These are phyloP conservation scores for Paracorniculantispora psalliotae DNA, from an alignment of 2,329 filamentous ascomycete genomes.

Conservation along the genomic window DNA sequence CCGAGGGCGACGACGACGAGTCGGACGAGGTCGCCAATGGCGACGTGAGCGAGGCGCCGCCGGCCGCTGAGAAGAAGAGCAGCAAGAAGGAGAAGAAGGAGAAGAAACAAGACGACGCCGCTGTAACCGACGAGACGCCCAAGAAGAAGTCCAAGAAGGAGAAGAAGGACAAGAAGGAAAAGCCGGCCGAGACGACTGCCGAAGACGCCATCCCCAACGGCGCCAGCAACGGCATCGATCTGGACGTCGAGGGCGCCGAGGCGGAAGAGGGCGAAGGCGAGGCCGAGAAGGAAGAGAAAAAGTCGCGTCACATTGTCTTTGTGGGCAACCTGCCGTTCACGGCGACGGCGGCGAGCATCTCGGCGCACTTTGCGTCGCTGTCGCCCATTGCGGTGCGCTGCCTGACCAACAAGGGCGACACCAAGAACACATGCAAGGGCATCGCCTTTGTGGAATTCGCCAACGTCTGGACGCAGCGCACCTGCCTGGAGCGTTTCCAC, in stretches of 20 bases:
- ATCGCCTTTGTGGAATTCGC: conserved; percentile 88
- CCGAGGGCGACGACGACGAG: conserved; percentile 27
- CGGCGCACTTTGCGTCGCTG: conserved; percentile 73
- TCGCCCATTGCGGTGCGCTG: conserved; percentile 46
- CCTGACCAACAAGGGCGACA: conserved; percentile 60
- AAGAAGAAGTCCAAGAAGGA: conserved; percentile 18
- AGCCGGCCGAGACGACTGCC: conserved; percentile 13
- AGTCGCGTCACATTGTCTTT: conserved; percentile 29
- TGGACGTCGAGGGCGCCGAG: conserved; percentile 3
- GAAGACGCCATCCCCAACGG: conserved; percentile 28
- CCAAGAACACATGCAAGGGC: conserved; percentile 59
- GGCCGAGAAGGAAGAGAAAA: conserved; percentile 20
- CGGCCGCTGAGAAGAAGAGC: conserved; percentile 22
- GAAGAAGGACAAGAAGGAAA: conserved; percentile 23
- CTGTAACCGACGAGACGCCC: conserved; percentile 26
- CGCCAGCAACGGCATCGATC: conserved; percentile 17
- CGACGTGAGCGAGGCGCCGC: conserved; percentile 20
- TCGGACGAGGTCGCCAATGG: conserved; percentile 16
- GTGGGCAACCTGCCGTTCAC: conserved; percentile 81
- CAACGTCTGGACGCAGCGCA: conserved; percentile 84
- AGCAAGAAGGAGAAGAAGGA: conserved; percentile 26
- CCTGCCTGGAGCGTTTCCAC: conserved; percentile 84
- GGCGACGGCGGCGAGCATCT: conserved; percentile 65
- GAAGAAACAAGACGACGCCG: too few species aligned
- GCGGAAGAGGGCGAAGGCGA: conserved; percentile 12